Percentiles rank a stretch among this genome's conserved stretches.
Evolutionary conservation across 805 yeast genomes (phyloP).

Genomic region (Barnettozyma populi): DNA sequence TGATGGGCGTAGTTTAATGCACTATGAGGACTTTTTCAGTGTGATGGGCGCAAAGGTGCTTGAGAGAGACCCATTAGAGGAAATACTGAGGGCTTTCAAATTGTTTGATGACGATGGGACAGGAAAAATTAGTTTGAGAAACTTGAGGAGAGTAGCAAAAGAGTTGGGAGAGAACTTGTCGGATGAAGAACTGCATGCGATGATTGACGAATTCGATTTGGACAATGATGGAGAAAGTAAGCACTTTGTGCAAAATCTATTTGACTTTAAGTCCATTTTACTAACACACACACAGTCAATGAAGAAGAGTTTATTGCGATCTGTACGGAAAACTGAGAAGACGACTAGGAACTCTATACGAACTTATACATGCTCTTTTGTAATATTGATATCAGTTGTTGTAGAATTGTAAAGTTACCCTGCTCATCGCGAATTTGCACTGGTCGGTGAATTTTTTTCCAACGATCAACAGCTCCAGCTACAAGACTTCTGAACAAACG

Average conservation of each 20-base stretch:
- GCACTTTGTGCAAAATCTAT: not conserved
- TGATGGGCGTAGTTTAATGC: conserved; percentile 65
- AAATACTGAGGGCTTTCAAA: conserved; percentile 82
- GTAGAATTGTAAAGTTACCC: not conserved
- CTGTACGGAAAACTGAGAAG: conserved; percentile 58
- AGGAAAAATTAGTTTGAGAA: conserved; percentile 77
- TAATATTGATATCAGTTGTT: not conserved
- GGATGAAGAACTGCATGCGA: conserved; percentile 90
- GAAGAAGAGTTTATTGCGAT: conserved; percentile 88
- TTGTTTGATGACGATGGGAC: conserved; percentile 85
- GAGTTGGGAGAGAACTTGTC: conserved; percentile 88
- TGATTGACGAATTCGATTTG: conserved; percentile 96
- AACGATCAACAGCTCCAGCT: not conserved
- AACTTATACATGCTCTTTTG: not conserved
- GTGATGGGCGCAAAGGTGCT: conserved; percentile 74
- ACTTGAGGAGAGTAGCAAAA: conserved; percentile 82
- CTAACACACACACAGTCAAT: conserved; percentile 34
- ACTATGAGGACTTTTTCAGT: conserved; percentile 75
- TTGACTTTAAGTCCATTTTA: not conserved
- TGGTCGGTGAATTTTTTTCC: not conserved
- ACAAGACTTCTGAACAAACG: not conserved
- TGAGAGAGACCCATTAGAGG: conserved; percentile 89
- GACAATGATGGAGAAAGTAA: conserved; percentile 88
- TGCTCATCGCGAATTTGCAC: not conserved
- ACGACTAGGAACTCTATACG: not conserved